Evolutionary conservation across 2,329 filamentous ascomycete species (phyloP), one percentile per base, ranked within the genome.

Genomic region (Diaporthe humulicola): DNA sequence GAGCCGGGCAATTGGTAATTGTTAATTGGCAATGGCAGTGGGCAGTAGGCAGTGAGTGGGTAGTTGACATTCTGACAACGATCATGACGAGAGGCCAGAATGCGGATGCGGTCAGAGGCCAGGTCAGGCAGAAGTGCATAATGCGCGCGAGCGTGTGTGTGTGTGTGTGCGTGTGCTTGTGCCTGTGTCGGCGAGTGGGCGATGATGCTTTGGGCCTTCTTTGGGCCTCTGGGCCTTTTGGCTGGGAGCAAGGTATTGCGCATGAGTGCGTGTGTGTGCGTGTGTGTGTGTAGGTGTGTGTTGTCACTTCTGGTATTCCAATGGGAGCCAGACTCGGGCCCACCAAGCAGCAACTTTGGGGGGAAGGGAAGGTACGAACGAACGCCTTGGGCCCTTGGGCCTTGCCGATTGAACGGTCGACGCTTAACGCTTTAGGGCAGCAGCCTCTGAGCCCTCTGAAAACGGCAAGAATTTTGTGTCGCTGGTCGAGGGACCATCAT

Each of bases 41-140:
- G 56, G 40, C 28, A 33, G 22, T 50, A 12, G 57, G 22, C 64
- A 66, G 15, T 50, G 40, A 66, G 15, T 50, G 40, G 42, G 6
- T 42, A 60, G 17, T 58, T 58, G 52, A 52, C 40, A 33, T 28
- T 22, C 19, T 22, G 52, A 48, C 69, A 60, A 52, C 48, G 50
- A 57, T 14, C 40, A 56, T 69, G 50, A 42, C 25, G 70, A 74
- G 33, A 36, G 40, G 50, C 40, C 40, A 70, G 52, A 67, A 25
- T 48, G 73, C 30, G 45, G 57, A 58, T 64, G 73, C 56, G 48
- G 52, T 66, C 74, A 73, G 48, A 69, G 70, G 81, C 77, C 80
- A 81, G 79, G 84, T 87, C 84, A 85, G 85, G 85, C 85, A 87
- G 83, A 85, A 83, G 82, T 86, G 85, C 85, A 86, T 82, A 81